Base-by-base conservation (phyloP, 495 filamentous ascomycete genomes). In the Terfezia claveryi region DNA sequence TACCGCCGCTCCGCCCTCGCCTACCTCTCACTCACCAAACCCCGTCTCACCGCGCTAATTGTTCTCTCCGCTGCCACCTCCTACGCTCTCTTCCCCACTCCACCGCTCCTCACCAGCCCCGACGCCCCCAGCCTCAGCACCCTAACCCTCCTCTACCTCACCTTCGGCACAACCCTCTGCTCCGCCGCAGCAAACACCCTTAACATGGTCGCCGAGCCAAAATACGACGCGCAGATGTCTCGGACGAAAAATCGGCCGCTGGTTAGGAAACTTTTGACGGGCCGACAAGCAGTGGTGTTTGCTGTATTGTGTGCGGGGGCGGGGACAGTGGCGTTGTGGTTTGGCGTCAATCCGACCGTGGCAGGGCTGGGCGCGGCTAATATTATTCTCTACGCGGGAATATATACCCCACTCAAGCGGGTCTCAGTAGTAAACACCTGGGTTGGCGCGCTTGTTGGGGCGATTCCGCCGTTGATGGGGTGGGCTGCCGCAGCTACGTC, bases 171-270 rank as follows among this genome's bases (percentile, higher is more conserved):
- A 1, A 77, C 89, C 14, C 76, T 96, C 8, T 83, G 82, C 63
- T 83, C 73, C 36, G 85, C 87, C 51, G 82, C 81, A 58, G 91
- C 91, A 50, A 98, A 96, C 62, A 81, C 91, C 0, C 72, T 96
- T 52, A 98, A 98, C 72, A 98, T 98, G 91, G 80, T 92, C 59
- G 80, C 93, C 62, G 91, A 98, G 69, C 88, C 82, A 12, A 74
- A 77, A 58, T 84, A 87, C 68, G 91, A 98, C 69, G 85, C 83
- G 23, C 80, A 82, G 60, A 98, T 98, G 91, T 80, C 74, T 17
- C 81, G 91, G 9, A 98, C 91, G 9, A 77, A 83, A 37, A 91
- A 94, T 57, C 73, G 91, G 20, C 91, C 91, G 0, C 72, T 98
- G 0, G 91, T 95, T 10, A 79, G 91, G 4, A 79, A 81, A 2